Percentiles rank a stretch among this genome's conserved stretches.
Evolutionary conservation across 2,329 filamentous ascomycete species (phyloP).

Genomic region (Fusarium sp.): DNA sequence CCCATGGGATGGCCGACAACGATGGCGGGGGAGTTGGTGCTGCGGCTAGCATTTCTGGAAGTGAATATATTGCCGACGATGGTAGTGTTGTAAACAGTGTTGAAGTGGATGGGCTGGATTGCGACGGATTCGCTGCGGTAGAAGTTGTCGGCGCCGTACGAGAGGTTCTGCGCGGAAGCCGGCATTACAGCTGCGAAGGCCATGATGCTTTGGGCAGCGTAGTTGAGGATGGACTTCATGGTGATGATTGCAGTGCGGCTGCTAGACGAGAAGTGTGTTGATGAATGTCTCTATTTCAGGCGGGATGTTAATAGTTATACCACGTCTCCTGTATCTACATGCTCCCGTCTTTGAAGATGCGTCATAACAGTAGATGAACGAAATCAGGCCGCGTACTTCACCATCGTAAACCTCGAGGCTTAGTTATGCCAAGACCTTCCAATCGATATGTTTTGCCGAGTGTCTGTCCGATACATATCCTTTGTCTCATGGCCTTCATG

Average conservation of each 20-base stretch:
- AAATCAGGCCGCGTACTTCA: neutral
- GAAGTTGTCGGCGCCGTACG: neutral
- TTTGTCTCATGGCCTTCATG: rapidly evolving
- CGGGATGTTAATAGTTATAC: rapidly evolving
- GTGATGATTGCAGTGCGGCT: rapidly evolving
- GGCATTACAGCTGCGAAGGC: neutral
- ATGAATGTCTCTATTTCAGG: rapidly evolving
- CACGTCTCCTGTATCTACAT: rapidly evolving
- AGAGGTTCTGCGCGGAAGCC: neutral
- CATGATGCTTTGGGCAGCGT: neutral
- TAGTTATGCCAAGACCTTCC: neutral
- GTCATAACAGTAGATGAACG: no score
- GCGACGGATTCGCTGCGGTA: neutral
- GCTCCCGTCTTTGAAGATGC: neutral
- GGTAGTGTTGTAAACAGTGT: neutral
- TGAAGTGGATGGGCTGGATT: neutral
- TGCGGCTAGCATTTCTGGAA: neutral
- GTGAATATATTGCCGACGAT: neutral
- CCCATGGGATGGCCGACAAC: conserved; percentile 1
- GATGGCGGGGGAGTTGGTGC: neutral
- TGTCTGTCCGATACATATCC: neutral
- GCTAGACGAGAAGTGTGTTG: rapidly evolving
- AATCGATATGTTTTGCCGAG: neutral
- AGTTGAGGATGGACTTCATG: neutral
- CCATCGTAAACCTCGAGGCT: neutral